Conservation (phyloP, 495 filamentous ascomycete species). For the Cryomyces minteri region DNA sequence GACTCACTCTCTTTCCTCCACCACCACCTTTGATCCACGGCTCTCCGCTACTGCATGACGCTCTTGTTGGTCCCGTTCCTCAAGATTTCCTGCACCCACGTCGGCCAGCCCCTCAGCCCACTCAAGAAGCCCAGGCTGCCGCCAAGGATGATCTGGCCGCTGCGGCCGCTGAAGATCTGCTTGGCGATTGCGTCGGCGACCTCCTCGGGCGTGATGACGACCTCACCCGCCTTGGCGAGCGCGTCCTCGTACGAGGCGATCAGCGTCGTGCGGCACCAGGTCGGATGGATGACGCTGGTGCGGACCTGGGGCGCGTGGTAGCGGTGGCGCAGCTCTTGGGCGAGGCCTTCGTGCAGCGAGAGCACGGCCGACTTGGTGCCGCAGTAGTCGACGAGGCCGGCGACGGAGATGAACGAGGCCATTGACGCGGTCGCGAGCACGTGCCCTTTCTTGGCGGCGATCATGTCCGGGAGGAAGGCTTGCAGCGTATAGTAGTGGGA, state of each 20-base stretch:
- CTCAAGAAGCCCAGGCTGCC: background rate
- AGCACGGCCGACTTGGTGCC: constrained; percentile 37
- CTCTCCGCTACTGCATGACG: background rate
- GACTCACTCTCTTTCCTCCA: too few species aligned
- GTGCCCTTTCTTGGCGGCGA: constrained; percentile 40
- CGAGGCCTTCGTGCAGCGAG: constrained; percentile 29
- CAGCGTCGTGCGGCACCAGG: constrained; percentile 14
- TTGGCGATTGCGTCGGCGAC: constrained; percentile 12
- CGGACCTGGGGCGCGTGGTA: constrained; percentile 17
- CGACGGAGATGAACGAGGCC: constrained; percentile 30
- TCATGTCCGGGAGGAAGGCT: constrained; percentile 43
- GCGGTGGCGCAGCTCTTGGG: constrained; percentile 15
- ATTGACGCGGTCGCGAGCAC: constrained; percentile 36
- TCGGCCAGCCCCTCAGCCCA: constrained; percentile 3
- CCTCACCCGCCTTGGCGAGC: constrained; percentile 1
- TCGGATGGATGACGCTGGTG: constrained; percentile 20
- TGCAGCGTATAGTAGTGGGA: constrained; percentile 37
- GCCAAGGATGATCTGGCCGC: constrained; percentile 10
- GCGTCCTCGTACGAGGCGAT: constrained; percentile 4
- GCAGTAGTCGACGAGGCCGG: constrained; percentile 34
- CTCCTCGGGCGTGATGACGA: constrained; percentile 7
- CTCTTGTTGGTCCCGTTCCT: background rate
- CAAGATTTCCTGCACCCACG: constrained; percentile 7
- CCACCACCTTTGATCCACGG: too few species aligned
- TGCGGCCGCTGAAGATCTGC: constrained; percentile 10